Base-by-base conservation (phyloP, 1,139 yeast genomes). In the Scheffersomyces insectosa region DNA sequence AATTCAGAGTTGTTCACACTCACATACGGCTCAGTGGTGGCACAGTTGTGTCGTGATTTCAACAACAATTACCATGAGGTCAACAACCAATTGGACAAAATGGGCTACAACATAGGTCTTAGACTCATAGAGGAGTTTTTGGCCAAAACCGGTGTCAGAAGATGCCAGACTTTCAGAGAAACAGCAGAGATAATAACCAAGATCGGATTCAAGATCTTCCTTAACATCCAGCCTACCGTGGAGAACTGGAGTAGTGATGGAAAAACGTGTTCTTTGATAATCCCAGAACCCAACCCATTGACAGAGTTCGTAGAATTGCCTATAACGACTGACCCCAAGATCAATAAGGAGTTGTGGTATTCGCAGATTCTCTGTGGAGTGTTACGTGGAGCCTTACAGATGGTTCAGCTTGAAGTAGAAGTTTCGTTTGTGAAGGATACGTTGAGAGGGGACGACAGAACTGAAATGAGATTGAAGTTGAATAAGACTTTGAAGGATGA, bases 241-340 rank as follows among this genome's bases (percentile, higher is more conserved):
- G 79, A 84, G 40, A 85, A 83, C 60, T 90, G 96, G 96, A 73
- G 89, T 3, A 63, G 70, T 3, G 97, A 88, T 58, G 82, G 81
- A 42, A 87, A 85, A 56, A 76, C 83, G 40, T 91, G 90, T 62
- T 80, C 88, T 37, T 69, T 93, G 34, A 71, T 88, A 2, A 65
- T 93, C 29, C 82, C 79, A 11, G 97, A 91, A 42, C 56, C 57
- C 5, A 93, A 93, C 59, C 99, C 99, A 25, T 75, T 93, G 53
- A 87, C 95, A 3, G 98, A 93, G 60, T 93, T 91, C 70, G 99
- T 93, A 5, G 99, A 93, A 62, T 74, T 93, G 39, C 97, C 97
- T 0, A 78, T 81, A 42, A 55, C 64, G 7, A 54, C 52, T 30
- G 93, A 84, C 50, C 81, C 83, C 33, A 78, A 78, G 49, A 88